A percentile compares a stretch with the other conserved stretches of the same genome.
Evolutionary conservation across 2,329 filamentous ascomycete genomes (phyloP).

Genomic region (Ilyonectria sp.): DNA sequence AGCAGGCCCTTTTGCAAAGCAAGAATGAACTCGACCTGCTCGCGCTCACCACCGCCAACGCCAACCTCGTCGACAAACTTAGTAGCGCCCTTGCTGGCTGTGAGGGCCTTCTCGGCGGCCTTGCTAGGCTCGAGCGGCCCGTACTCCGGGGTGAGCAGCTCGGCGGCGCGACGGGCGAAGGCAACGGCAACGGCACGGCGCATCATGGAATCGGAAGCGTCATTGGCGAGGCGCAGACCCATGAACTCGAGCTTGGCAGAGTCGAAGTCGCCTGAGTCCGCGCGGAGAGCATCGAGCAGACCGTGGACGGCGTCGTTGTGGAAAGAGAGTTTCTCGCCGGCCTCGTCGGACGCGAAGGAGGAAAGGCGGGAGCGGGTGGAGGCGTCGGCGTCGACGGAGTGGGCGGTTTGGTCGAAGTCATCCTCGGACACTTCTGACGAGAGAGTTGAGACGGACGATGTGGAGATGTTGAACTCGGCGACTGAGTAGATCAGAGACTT

Average conservation of each 20-base stretch:
- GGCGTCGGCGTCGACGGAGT: conserved; percentile 52
- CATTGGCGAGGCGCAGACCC: conserved; percentile 89
- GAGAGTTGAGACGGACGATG: conserved; percentile 70
- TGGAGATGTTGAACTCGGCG: conserved; percentile 67
- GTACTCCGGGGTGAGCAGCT: conserved; percentile 71
- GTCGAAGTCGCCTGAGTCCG: conserved; percentile 84
- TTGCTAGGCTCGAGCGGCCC: conserved; percentile 72
- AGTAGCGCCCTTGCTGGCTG: conserved; percentile 65
- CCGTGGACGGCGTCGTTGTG: conserved; percentile 89
- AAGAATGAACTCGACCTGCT: conserved; percentile 89
- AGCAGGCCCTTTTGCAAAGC: conserved; percentile 86
- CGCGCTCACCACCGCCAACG: conserved; percentile 76
- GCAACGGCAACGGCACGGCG: conserved; percentile 88
- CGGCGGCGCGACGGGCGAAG: conserved; percentile 85
- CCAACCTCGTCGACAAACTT: conserved; percentile 73
- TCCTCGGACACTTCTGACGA: conserved; percentile 77
- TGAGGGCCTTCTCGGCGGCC: conserved; percentile 75
- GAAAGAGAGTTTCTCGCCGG: conserved; percentile 74
- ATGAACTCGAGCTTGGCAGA: conserved; percentile 89
- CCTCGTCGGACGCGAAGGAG: conserved; percentile 82
- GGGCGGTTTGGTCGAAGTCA: conserved; percentile 76
- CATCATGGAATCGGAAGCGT: conserved; percentile 91
- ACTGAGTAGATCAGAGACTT: conserved; percentile 70
- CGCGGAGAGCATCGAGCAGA: conserved; percentile 87
- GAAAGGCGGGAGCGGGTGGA: conserved; percentile 75